Conservation (phyloP, 805 yeast species). For the Suhomyces sp. region DNA sequence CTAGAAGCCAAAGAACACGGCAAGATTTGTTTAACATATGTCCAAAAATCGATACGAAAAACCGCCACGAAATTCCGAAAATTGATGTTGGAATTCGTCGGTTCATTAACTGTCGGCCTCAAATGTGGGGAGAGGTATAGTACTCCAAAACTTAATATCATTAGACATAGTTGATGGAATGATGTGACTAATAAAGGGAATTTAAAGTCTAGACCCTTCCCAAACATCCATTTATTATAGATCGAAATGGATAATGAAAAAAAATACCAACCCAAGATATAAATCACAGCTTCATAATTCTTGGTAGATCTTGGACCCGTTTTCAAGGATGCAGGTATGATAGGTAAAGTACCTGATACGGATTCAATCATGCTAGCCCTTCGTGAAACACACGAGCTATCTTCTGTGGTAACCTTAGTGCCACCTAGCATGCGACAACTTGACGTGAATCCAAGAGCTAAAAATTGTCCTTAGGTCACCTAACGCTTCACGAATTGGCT, state of each 20-base stretch:
- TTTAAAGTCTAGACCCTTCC: constrained; percentile 66
- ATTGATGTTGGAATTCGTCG: constrained; percentile 2
- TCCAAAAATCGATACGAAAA: constrained; percentile 19
- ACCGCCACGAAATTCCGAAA: constrained; percentile 17
- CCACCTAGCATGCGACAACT: too few species aligned
- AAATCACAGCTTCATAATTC: constrained; percentile 26
- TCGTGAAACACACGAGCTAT: too few species aligned
- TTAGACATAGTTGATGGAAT: constrained; percentile 75
- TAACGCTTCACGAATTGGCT: too few species aligned
- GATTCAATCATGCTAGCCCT: too few species aligned
- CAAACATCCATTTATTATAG: constrained; percentile 98
- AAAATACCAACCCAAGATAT: constrained; percentile 63
- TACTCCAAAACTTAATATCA: constrained; percentile 49
- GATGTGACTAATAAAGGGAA: constrained; percentile 86
- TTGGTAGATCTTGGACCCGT: too few species aligned
- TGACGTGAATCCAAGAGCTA: too few species aligned
- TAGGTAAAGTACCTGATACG: too few species aligned
- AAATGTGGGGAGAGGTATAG: constrained; percentile 49
- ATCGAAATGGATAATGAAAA: constrained; percentile 69
- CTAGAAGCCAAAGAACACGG: constrained; percentile 89
- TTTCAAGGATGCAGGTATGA: too few species aligned
- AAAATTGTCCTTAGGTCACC: too few species aligned
- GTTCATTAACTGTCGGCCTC: constrained; percentile 34
- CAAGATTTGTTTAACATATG: constrained; percentile 53
- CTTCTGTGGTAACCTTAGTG: too few species aligned